Base-by-base conservation (phyloP, 2,329 filamentous ascomycete genomes). In the Trichoderma breve region DNA sequence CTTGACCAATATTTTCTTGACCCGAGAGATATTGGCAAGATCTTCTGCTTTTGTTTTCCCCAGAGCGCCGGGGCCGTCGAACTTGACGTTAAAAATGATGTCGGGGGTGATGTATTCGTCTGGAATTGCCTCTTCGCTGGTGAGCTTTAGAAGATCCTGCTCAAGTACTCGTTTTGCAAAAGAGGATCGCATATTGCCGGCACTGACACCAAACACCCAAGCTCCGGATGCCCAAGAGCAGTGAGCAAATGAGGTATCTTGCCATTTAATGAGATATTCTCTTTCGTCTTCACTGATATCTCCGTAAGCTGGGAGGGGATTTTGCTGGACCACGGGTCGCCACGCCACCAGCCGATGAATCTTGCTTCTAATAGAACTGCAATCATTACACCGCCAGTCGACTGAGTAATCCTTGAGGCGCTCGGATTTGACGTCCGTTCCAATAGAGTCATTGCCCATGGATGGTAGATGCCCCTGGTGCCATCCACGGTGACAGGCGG, bases 201-300 rank as follows among this genome's bases (percentile, higher is more conserved):
- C 83, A 18, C 89, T 88, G 11, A 92, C 86, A 6, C 94, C 94
- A 85, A 89, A 95, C 1, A 97, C 87, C 96, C 96, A 99, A 18
- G 92, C 87, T 14, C 95, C 96, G 11, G 94, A 90, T 86, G 94
- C 92, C 96, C 97, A 99, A 7, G 85, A 86, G 68, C 93, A 93
- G 74, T 93, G 91, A 74, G 91, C 92, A 77, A 98, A 97, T 0
- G 95, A 97, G 71, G 89, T 86, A 0, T 86, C 85, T 58, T 92
- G 90, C 93, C 95, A 98, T 79, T 96, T 97, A 76, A 99, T 83
- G 3, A 99, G 87, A 77, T 98, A 99, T 76, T 98, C 94, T 75
- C 95, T 95, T n/a, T 92, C 86, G 70, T 94, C 92, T 39, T 84
- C 82, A 12, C 63, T 64, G 36, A 81, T 63, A 77, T 96, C 92